These are phyloP conservation scores for Sporothrix euskadiensis DNA, from an alignment of 2,329 filamentous ascomycete species.

Conservation along the genomic window DNA sequence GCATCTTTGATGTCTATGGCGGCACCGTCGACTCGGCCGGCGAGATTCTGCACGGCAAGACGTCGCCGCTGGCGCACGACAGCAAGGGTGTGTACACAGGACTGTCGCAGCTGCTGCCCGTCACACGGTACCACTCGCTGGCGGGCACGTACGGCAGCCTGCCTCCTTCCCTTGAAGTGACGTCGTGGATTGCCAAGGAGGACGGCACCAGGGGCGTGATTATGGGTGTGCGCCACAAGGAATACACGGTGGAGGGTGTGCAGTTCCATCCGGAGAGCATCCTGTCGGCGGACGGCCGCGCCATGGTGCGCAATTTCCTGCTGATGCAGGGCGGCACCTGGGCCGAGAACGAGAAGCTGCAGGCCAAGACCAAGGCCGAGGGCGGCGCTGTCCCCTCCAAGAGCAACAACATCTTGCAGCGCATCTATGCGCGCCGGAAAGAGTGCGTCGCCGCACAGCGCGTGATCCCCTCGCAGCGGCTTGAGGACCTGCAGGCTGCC, in stretches of 20 bases:
- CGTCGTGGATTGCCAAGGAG: conserved; percentile 79
- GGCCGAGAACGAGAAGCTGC: conserved; percentile 70
- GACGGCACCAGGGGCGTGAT: conserved; percentile 83
- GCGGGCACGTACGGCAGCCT: conserved; percentile 88
- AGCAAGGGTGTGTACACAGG: conserved; percentile 85
- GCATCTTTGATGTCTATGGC: conserved; percentile 91
- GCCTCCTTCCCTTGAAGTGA: conserved; percentile 81
- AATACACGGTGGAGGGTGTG: conserved; percentile 88
- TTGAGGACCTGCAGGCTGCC: conserved; percentile 78
- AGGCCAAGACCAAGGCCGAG: conserved; percentile 41
- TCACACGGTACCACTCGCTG: conserved; percentile 94
- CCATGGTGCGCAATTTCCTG: conserved; percentile 92
- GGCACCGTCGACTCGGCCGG: conserved; percentile 89
- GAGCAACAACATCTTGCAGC: conserved; percentile 76
- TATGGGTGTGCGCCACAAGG: conserved; percentile 94
- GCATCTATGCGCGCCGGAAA: conserved; percentile 82
- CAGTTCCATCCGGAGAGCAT: conserved; percentile 99
- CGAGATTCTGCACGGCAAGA: conserved; percentile 97
- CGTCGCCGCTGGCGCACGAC: conserved; percentile 86
- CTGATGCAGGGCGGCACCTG: conserved; percentile 87
- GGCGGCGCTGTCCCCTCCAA: conserved; percentile 55
- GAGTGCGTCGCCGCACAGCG: conserved; percentile 78
- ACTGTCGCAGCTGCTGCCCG: conserved; percentile 76
- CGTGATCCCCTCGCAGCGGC: conserved; percentile 78
- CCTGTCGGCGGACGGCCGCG: conserved; percentile 80